These are phyloP conservation scores for Sphagnurus paluster DNA, from an alignment of 1,284 basidiomycete genomes.

Conservation along the genomic window DNA sequence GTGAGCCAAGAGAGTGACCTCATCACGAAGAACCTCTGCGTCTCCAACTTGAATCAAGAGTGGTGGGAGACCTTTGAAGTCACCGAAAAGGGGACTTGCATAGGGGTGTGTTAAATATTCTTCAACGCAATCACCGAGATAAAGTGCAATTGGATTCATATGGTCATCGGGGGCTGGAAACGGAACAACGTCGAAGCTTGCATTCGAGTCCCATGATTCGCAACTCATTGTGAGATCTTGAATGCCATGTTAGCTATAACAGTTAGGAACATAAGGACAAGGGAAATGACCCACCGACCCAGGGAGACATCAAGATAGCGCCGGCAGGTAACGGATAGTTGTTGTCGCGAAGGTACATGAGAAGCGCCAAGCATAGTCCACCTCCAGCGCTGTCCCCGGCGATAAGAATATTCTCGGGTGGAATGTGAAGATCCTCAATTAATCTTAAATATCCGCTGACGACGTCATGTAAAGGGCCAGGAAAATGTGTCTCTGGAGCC, in stretches of 20 bases:
- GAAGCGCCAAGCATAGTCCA: slow-evolving; percentile 80
- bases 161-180: slow-evolving; percentile 77
- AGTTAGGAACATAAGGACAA: not conserved
- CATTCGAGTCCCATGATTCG: slow-evolving; percentile 96
- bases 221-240: slow-evolving; percentile 95
- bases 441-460: slow-evolving; percentile 88
- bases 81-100: slow-evolving; percentile 93
- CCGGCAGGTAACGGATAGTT: slow-evolving; percentile 79
- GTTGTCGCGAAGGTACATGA: slow-evolving; percentile 93
- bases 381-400: slow-evolving; percentile 95
- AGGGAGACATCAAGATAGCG: slow-evolving; percentile 87
- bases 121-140: slow-evolving; percentile 86
- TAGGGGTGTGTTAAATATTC: slow-evolving; percentile 94
- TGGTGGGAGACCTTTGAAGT: slow-evolving; percentile 86
- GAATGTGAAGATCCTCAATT: slow-evolving; percentile 86
- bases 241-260: slow-evolving; percentile 4
- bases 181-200: slow-evolving; percentile 79
- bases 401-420: slow-evolving; percentile 86
- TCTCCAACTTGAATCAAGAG: slow-evolving; percentile 93
- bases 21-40: slow-evolving; percentile 91
- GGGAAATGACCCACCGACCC: slow-evolving; percentile 72
- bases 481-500: slow-evolving; percentile 93
- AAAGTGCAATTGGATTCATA: slow-evolving; percentile 91
- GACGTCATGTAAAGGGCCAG: slow-evolving; percentile 91
- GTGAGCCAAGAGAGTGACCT: slow-evolving; percentile 90